Evolutionary conservation across 192 early-diverging fungal species (phyloP).

Genomic region (Backusella parvicylindrica): DNA sequence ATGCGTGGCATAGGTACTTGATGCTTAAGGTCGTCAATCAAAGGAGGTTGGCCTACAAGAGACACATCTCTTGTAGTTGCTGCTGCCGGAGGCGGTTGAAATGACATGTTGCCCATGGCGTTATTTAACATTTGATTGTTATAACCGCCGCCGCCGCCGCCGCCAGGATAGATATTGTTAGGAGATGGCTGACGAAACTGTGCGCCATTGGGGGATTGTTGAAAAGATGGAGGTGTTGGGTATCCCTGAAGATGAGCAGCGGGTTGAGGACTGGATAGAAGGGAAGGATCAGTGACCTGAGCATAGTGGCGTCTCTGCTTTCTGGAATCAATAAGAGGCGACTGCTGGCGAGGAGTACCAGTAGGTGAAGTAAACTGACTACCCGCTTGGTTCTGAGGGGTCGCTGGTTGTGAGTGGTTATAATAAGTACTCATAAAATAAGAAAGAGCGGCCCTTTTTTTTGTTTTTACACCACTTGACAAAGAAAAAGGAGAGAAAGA

Average conservation of each 20-base stretch:
- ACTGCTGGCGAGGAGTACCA: neutral
- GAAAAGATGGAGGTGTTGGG: neutral
- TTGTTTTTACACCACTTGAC: neutral
- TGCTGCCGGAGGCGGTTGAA: conserved; percentile 1
- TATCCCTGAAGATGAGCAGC: neutral
- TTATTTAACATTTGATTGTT: conserved; percentile 44
- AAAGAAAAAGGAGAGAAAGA: neutral
- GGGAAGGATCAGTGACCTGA: conserved; percentile 4
- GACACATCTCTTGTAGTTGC: conserved; percentile 21
- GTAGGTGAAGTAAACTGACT: neutral
- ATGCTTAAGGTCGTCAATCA: conserved; percentile 73
- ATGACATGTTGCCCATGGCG: conserved; percentile 39
- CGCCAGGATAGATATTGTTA: conserved; percentile 21
- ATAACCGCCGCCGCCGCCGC: neutral
- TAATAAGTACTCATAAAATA: conserved; percentile 2
- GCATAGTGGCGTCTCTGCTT: conserved; percentile 9
- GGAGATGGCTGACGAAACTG: conserved; percentile 14
- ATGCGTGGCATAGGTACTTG: neutral
- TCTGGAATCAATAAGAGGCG: conserved; percentile 8
- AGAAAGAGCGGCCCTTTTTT: neutral
- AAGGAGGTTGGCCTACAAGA: conserved; percentile 69
- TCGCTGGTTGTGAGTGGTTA: neutral
- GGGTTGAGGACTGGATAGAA: neutral
- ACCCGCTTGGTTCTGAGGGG: neutral
- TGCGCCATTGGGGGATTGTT: conserved; percentile 5